Base-by-base conservation (phyloP, 495 filamentous ascomycete genomes). In the Bryoglossum gracile region DNA sequence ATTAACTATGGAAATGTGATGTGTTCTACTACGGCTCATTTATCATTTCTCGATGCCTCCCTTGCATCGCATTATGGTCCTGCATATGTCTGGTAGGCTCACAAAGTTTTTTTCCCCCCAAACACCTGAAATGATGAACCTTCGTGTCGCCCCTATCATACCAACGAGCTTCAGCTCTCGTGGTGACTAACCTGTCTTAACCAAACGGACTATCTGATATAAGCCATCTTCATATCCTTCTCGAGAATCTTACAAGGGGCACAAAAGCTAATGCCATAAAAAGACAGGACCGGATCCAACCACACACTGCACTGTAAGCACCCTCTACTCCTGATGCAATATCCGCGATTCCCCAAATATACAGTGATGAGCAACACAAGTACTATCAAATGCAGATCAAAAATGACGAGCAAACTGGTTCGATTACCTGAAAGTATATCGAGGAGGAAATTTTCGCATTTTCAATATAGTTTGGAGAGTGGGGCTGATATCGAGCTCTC, bases 91-190 rank as follows among this genome's bases (percentile, higher is more conserved):
- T 32, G 28, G 28, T 32, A 32, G n/a, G 28, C 28, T 13, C 28
- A 6, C 6, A 32, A 32, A 32, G 6, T 32, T 32, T 28, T 11
- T 17, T 24, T 10, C 17, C 28, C 43, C 9, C 21, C 25, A 35
- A 13, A n/a, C 17, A 18, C 6, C 39, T 26, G 18, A 41, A 19
- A 56, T 62, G 59, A 62, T 62, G 59, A 62, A 62, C 49, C 45
- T 62, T 59, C 56, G 59, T 62, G 59, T 62, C 59, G 59, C 59
- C 59, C 59, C 59, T 62, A 56, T 54, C 59, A 56, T 58, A 62
- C 55, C 50, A 56, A 50, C 35, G 43, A 58, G 55, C 49, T 58
- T 51, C 45, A 16, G 48, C 58, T 54, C 18, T n/a, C n/a, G 50
- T 62, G 56, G 59, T 62, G 59, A 62, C 45, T 46, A 46, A 59